Conservation (phyloP, 805 yeast species). For the Ogataea methanolica region DNA sequence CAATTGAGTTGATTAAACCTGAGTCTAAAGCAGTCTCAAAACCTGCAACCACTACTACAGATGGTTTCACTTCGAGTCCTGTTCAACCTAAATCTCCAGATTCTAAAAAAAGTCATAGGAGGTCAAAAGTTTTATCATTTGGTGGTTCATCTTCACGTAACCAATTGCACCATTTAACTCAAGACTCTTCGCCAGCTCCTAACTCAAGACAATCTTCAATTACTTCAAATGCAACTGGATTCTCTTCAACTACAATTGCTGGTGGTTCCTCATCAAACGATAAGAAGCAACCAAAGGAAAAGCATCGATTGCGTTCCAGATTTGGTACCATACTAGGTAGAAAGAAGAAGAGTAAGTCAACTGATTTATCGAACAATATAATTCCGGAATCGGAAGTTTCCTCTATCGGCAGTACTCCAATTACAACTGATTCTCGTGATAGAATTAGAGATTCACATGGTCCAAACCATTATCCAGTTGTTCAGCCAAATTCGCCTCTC, state of each 20-base stretch:
- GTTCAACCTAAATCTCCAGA: background rate
- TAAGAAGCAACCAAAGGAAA: constrained; percentile 22
- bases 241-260: constrained; percentile 4
- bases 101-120: constrained; percentile 3
- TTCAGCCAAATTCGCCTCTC: background rate
- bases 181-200: constrained; percentile 6
- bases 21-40: constrained; percentile 4
- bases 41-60: constrained; percentile 8
- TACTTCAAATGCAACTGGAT: constrained; percentile 5
- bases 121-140: constrained; percentile 2
- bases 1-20: constrained; percentile 21
- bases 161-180: too few species aligned
- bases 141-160: constrained; percentile 1
- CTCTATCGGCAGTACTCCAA: constrained; percentile 22
- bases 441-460: constrained; percentile 1
- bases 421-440: constrained; percentile 2
- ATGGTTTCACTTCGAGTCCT: constrained; percentile 18
- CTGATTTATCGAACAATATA: constrained; percentile 14
- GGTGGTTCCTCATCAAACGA: constrained; percentile 4
- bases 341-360: constrained; percentile 46
- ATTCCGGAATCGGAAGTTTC: constrained; percentile 31
- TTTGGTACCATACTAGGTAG: constrained; percentile 66
- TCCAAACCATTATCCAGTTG: background rate
- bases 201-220: constrained; percentile 13
- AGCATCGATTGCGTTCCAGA: constrained; percentile 50